These are phyloP conservation scores for Pleomassaria siparia DNA, from an alignment of 2,329 filamentous ascomycete genomes.

Conservation along the genomic window DNA sequence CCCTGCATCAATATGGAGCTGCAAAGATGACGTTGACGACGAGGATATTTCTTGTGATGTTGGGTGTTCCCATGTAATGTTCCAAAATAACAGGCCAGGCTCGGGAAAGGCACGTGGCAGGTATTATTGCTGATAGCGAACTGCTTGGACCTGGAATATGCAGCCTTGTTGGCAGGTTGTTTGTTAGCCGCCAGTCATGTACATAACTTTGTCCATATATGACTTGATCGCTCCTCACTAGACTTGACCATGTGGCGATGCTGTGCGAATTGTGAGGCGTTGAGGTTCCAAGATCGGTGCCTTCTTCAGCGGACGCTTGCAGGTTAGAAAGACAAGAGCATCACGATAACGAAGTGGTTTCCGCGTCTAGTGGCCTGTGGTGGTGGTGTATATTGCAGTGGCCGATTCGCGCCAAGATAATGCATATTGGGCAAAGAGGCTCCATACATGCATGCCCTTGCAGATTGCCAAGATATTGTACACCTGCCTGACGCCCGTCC, in stretches of 20 bases:
- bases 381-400: not conserved
- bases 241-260: too few relatives aligned
- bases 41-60: not conserved
- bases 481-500: conserved; percentile 13
- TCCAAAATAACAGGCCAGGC: too few relatives aligned
- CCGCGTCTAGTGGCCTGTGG: too few relatives aligned
- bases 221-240: too few relatives aligned
- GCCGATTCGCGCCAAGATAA: conserved; percentile 7
- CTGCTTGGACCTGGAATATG: too few relatives aligned
- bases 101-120: too few relatives aligned
- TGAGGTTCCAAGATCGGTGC: not conserved
- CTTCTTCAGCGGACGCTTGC: not conserved
- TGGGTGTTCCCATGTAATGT: too few relatives aligned
- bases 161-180: too few relatives aligned
- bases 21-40: not conserved
- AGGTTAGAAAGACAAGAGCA: not conserved
- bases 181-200: too few relatives aligned
- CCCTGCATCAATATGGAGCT: conserved; percentile 15
- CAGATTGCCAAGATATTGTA: conserved; percentile 5
- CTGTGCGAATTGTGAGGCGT: too few relatives aligned
- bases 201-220: too few relatives aligned
- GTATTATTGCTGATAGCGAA: too few relatives aligned
- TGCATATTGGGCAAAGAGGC: not conserved
- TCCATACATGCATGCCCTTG: not conserved
- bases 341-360: not conserved